Evolutionary conservation across 805 yeast species (phyloP), one percentile per base, ranked within the genome.

Genomic region (Lachancea sp.): DNA sequence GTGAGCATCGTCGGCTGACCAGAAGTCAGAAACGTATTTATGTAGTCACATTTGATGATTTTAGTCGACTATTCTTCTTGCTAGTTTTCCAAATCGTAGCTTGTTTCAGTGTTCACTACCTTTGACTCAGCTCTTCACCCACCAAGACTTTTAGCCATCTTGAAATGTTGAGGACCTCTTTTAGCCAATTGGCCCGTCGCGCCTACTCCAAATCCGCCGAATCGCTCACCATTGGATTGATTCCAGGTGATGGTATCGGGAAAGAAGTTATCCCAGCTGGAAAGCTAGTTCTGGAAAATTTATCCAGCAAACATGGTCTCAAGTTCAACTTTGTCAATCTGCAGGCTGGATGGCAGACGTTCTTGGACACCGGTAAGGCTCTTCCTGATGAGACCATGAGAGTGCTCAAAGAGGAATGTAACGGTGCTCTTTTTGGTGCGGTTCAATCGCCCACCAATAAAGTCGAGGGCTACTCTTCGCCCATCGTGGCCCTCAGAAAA

Each of bases 201-300:
- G 51, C 64, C 11, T 62, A 65, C 49, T 62, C 70, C 19, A 59
- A 73, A 22, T 62, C 69, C 31, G 54, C 73, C 41, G 77, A 76
- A 54, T 70, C 74, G 22, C 62, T 79, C 38, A 78, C 72, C 45
- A 77, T 79, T 52, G 84, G 78, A 48, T 75, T 93, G 62, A 90
- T 93, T 56, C 96, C 99, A 42, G 99, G 99, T 64, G 99, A 93
- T 66, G 99, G 99, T 54, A 93, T 93, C 56, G 99, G 99, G 45
- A 80, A 85, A 60, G 99, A 93, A 70, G 99, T 93, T 38, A 90
- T 93, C 49, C 99, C 99, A 50, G 95, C 98, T 36, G 99, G 99
- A 57, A 78, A 79, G 56, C 85, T 86, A 52, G 78, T 93, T 26
- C 74, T 93, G 56, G 91, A 91, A 68, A 82, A 81, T 50, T 77